Conservation (phyloP, 2,329 filamentous ascomycete species). For the Cladosporium sp. region DNA sequence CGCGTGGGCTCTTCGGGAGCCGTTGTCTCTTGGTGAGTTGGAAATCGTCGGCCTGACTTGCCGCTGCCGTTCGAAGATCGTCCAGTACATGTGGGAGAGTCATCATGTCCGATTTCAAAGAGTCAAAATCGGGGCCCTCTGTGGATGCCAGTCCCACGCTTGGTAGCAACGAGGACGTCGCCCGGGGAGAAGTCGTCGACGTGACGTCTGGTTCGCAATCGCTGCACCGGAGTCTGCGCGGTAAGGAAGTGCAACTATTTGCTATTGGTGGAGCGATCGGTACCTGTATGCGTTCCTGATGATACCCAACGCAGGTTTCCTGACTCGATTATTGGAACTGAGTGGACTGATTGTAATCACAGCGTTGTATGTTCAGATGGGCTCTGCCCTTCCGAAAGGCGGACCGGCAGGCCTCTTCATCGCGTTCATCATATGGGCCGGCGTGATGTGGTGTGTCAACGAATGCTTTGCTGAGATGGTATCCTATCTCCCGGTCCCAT, state of each 20-base stretch:
- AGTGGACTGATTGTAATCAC: background rate
- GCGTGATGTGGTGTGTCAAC: slow-evolving; percentile 16
- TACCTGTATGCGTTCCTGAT: slow-evolving; percentile 9
- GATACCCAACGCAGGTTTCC: background rate
- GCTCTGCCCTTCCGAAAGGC: slow-evolving; percentile 25
- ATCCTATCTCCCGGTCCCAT: slow-evolving; percentile 69
- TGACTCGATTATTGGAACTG: background rate
- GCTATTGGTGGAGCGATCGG: slow-evolving; percentile 17
- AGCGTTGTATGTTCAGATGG: slow-evolving; percentile 14
- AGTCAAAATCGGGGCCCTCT: background rate
- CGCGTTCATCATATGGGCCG: slow-evolving; percentile 32
- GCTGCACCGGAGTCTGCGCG: slow-evolving; percentile 15
- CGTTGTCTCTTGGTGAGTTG: too few species aligned
- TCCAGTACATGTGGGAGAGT: background rate
- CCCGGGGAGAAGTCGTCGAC: background rate
- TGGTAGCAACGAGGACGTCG: background rate
- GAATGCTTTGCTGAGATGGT: slow-evolving; percentile 58
- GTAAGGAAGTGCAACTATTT: slow-evolving; percentile 16
- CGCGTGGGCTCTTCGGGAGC: too few species aligned
- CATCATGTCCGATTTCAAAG: background rate
- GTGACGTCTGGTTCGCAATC: background rate
- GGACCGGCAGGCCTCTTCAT: slow-evolving; percentile 40
- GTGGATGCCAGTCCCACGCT: background rate
- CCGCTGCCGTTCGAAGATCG: background rate
- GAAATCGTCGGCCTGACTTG: background rate